phyloP scores from a whole-genome alignment of 2,329 filamentous ascomycete species.

The Diaporthe amygdali region DNA sequence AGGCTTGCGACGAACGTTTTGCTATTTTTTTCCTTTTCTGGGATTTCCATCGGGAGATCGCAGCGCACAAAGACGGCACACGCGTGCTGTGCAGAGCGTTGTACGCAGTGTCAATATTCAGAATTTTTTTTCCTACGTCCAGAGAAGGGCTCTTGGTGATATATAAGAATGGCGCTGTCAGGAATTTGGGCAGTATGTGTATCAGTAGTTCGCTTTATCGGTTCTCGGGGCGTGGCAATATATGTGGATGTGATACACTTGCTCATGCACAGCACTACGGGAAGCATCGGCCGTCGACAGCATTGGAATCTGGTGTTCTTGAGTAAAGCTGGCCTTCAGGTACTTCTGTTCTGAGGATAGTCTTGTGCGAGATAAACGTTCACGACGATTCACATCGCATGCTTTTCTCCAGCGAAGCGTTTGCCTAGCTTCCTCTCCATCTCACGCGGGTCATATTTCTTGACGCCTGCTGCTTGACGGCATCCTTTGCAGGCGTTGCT shows the following conservation, averaged over 20 bases:
- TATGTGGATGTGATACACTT: background rate
- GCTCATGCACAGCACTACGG: background rate
- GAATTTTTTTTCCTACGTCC: background rate
- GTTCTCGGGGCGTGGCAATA: background rate
- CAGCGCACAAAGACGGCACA: background rate
- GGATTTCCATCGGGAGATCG: background rate
- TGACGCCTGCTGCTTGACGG: no score
- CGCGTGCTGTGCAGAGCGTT: constrained; percentile 6
- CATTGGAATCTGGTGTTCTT: background rate
- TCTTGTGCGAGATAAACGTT: background rate
- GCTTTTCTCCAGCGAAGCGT: no score
- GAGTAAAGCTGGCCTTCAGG: background rate
- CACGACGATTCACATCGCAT: no score
- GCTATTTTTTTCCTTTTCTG: background rate
- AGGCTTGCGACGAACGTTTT: background rate
- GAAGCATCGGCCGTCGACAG: no score
- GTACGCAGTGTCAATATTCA: background rate
- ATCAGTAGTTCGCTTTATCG: background rate
- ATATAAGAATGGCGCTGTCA: background rate
- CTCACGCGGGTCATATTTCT: no score
- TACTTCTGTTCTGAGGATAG: background rate
- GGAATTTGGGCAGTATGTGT: background rate
- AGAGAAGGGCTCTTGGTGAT: background rate
- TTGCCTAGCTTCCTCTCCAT: no score
- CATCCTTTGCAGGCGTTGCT: no score